These are phyloP conservation scores for Cercospora brassicicola DNA, from an alignment of 2,329 filamentous ascomycete genomes.

Conservation along the genomic window DNA sequence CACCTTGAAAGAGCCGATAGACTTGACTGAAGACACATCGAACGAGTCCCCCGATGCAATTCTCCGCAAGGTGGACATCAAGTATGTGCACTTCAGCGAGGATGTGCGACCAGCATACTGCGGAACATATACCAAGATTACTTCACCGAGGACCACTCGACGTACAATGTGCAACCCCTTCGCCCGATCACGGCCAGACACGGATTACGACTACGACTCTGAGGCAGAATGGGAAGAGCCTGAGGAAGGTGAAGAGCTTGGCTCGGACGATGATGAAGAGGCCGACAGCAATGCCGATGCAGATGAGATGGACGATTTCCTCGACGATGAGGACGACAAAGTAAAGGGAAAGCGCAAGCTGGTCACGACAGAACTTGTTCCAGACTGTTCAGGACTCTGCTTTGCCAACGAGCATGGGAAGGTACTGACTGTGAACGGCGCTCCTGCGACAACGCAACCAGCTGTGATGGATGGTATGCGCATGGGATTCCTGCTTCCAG, in stretches of 20 bases:
- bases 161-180: conserved; percentile 56
- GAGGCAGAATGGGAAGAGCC: conserved; percentile 82
- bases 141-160: conserved; percentile 47
- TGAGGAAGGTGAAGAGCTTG: conserved; percentile 65
- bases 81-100: conserved; percentile 61
- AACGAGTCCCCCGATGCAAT: conserved; percentile 26
- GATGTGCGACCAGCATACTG: conserved; percentile 67
- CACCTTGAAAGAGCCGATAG: conserved; percentile 44
- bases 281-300: conserved; percentile 73
- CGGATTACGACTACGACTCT: conserved; percentile 82
- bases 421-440: conserved; percentile 48
- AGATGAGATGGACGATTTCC: conserved; percentile 83
- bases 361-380: conserved; percentile 68
- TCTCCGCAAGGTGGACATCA: conserved; percentile 57
- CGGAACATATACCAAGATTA: conserved; percentile 68
- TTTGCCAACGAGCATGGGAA: conserved; percentile 67
- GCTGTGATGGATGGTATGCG: conserved; percentile 40
- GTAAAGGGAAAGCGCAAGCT: conserved; percentile 64
- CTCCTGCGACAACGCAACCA: conserved; percentile 38
- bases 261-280: conserved; percentile 65
- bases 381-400: conserved; percentile 75
- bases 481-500: conserved; percentile 35
- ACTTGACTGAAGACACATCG: conserved; percentile 43
- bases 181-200: conserved; percentile 58
- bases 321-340: conserved; percentile 73